phyloP scores from a whole-genome alignment of 1,284 basidiomycete species.

The Malassezia arunalokei region DNA sequence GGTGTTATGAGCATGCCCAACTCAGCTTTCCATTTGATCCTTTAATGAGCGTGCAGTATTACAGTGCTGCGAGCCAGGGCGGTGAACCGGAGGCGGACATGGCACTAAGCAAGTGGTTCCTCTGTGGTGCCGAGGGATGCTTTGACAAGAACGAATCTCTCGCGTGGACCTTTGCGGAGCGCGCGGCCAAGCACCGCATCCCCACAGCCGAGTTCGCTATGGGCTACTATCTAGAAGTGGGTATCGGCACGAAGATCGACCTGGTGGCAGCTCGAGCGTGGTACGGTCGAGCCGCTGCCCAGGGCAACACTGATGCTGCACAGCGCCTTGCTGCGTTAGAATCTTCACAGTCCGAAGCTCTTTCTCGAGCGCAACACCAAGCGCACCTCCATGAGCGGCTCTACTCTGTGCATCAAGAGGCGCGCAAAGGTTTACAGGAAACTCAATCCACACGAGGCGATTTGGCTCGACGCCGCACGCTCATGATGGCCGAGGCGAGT shows the following conservation, averaged over 20 bases:
- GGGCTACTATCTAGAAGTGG: constrained; percentile 76
- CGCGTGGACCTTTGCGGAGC: constrained; percentile 79
- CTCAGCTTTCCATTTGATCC: constrained; percentile 78
- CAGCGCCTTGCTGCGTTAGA: constrained; percentile 63
- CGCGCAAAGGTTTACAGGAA: constrained; percentile 40
- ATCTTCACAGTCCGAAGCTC: constrained; percentile 48
- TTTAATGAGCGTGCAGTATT: constrained; percentile 80
- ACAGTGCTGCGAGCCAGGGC: constrained; percentile 58
- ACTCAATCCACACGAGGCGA: neutral
- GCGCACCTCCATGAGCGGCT: constrained; percentile 64
- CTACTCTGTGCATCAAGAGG: constrained; percentile 69
- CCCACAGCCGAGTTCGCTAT: constrained; percentile 82
- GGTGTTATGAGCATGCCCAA: constrained; percentile 79
- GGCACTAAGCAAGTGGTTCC: constrained; percentile 88
- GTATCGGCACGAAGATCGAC: constrained; percentile 50
- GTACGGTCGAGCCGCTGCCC: constrained; percentile 58
- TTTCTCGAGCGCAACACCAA: constrained; percentile 70
- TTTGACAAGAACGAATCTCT: constrained; percentile 82
- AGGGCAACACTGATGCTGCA: constrained; percentile 67
- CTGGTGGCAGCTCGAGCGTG: constrained; percentile 58
- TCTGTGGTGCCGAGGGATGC: constrained; percentile 65
- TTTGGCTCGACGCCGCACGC: constrained; percentile 5
- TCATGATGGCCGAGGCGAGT: constrained; percentile 14
- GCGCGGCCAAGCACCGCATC: constrained; percentile 67
- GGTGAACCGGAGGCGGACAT: constrained; percentile 74